Evolutionary conservation across 306 rosid genomes (phyloP), one percentile per base, ranked within the genome.

Genomic region (Prinsepia uniflora): DNA sequence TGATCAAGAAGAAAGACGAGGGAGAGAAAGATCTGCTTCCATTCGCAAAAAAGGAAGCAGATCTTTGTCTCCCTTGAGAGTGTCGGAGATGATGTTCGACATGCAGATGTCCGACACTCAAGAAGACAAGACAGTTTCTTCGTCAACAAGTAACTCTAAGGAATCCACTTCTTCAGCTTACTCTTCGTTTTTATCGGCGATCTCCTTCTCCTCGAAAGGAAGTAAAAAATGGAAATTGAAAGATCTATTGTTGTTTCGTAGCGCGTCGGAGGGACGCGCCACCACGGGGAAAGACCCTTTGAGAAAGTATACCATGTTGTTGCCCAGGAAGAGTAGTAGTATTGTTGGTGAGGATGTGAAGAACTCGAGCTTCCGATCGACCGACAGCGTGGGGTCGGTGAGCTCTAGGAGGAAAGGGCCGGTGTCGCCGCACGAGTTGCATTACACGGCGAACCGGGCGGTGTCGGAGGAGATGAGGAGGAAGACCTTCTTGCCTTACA

Each of bases 401-500:
- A 82, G 86, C 62, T 82, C 86, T 1, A 76, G 90, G 74, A 66
- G 96, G 75, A 79, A 89, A 80, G 89, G 81, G 47, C 73, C 87
- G 50, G 86, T 87, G 40, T 93, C 98, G 62, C 87, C 98, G 7
- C 98, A 93, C 49, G 98, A 93, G 30, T 36, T 85, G 79, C 98
- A 90, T 71, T 93, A 93, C 73, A 93, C 87, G 1, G 65, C 74
- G 82, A 93, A 93, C 87, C 86, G 98, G 75, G 97, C 98, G 1
- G 97, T 86, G 22, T 84, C 98, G 41, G 96, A 83, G 76, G 96
- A 90, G 81, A 67, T 90, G 94, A 93, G 76, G 87, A 93, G 72
- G 87, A 93, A 89, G 80, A 93, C 98, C 5, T 56, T 84, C 68
- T 80, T 93, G 87, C 98, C 98, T 8, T 93, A 93, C 70, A 93